These are phyloP conservation scores for Berkeleyomyces basicola DNA, from an alignment of 2,329 filamentous ascomycete genomes.

Conservation along the genomic window DNA sequence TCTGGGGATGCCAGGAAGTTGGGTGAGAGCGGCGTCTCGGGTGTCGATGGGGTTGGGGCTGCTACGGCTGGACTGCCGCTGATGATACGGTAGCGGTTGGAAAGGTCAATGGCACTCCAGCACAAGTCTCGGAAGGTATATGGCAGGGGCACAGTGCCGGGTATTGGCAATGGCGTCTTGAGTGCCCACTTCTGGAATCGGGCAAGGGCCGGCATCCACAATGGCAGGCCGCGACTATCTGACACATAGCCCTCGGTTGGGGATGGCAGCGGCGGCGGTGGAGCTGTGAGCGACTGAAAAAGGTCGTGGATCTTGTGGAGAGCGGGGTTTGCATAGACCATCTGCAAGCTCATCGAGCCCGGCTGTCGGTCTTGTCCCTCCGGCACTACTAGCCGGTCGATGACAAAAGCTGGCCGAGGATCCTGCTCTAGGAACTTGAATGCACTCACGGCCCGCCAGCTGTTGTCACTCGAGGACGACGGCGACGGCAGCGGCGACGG, in stretches of 20 bases:
- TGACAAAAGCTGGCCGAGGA: constrained; percentile 57
- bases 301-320: constrained; percentile 39
- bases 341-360: constrained; percentile 34
- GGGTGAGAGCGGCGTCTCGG: neutral
- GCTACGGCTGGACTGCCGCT: constrained; percentile 32
- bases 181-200: neutral
- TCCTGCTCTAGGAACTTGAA: constrained; percentile 62
- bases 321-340: constrained; percentile 53
- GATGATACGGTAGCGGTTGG: constrained; percentile 51
- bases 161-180: neutral
- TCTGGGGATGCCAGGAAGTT: constrained; percentile 17
- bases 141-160: constrained; percentile 26
- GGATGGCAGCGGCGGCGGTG: neutral
- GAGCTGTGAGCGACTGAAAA: neutral
- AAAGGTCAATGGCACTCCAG: constrained; percentile 56
- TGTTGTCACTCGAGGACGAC: neutral
- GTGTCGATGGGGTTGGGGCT: neutral
- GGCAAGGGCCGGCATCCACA: neutral
- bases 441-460: constrained; percentile 45
- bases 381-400: constrained; percentile 41
- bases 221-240: neutral
- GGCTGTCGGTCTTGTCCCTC: constrained; percentile 29
- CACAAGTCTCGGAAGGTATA: constrained; percentile 45
- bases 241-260: neutral
- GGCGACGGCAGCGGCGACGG: neutral